A percentile compares a stretch with the other conserved stretches of the same genome.
These are phyloP conservation scores for Acacia melanoxylon DNA, from an alignment of 306 rosid genomes.

Conservation along the genomic window DNA sequence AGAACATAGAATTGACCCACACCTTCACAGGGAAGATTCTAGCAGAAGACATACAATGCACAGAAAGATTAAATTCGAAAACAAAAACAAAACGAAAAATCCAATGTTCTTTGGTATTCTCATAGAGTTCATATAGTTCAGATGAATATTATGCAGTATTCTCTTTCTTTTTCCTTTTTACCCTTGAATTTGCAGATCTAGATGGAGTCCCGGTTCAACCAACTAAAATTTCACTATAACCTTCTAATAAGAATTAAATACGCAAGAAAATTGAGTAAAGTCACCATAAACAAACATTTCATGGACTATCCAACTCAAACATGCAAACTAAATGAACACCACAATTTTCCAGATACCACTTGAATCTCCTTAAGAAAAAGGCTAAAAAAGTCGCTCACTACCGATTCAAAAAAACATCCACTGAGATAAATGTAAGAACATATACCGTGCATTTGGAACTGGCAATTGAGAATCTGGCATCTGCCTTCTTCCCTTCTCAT, in stretches of 20 bases:
- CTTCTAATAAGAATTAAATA: background rate
- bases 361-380: background rate
- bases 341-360: background rate
- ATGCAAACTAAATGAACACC: constrained; percentile 20
- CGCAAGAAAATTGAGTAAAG: background rate
- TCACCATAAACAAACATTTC: background rate
- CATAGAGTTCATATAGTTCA: background rate
- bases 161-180: background rate
- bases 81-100: background rate
- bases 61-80: background rate
- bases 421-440: background rate
- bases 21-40: constrained; percentile 6
- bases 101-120: background rate
- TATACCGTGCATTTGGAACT: constrained; percentile 37
- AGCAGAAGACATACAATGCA: background rate
- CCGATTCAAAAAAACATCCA: background rate
- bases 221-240: background rate
- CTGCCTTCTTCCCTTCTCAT: constrained; percentile 40
- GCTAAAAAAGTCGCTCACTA: background rate
- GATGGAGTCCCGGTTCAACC: background rate
- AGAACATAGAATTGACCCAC: background rate
- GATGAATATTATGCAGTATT: background rate
- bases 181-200: background rate
- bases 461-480: constrained; percentile 41
- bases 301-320: background rate